Evolutionary conservation across 768 basidiomycete genomes (phyloP), one percentile per base, ranked within the genome.

Genomic region (Boletus rufocinnamomeus): DNA sequence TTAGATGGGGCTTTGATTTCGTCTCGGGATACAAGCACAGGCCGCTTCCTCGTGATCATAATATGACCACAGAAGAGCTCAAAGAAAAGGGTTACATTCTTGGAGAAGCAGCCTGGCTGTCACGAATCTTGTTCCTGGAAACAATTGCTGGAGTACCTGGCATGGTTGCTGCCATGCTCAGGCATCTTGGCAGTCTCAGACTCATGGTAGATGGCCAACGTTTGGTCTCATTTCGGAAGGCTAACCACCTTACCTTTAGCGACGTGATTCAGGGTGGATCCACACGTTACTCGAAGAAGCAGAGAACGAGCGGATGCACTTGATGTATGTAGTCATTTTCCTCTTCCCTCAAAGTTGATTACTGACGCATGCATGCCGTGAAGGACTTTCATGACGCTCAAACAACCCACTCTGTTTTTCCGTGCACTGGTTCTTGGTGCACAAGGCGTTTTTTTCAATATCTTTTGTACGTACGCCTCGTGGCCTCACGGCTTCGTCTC

Each of bases 241-340:
- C 53, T 62, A 57, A 62, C 58, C 44, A 30, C 40, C 34, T 28
- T 34, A 43, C 56, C 46, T n/a, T 44, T 60, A 84, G 79, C 74
- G 77, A 64, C 78, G 82, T 58, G 82, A 84, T 65, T 79, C 78
- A 28, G 80, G 84, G 38, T 95, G 94, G 94, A 97, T 97, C 62
- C 92, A 95, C 71, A 95, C 93, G 7, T 83, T 93, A 45, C 77
- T 97, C 19, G 89, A 94, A 70, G 96, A 97, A 76, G 94, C 95
- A 14, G 94, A 98, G 70, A 98, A 98, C 70, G 96, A 99, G 76
- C 80, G 96, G 37, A 96, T 97, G 92, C 94, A 96, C 72, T 80
- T 95, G 52, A 90, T 95, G 89, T 91, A 54, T 40, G 51, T 44
- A 21, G 38, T 51, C 52, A 58, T 61, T 37, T 43, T 9, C 60